Base-by-base conservation (phyloP, 805 yeast genomes). In the Ogataea polymorpha region DNA sequence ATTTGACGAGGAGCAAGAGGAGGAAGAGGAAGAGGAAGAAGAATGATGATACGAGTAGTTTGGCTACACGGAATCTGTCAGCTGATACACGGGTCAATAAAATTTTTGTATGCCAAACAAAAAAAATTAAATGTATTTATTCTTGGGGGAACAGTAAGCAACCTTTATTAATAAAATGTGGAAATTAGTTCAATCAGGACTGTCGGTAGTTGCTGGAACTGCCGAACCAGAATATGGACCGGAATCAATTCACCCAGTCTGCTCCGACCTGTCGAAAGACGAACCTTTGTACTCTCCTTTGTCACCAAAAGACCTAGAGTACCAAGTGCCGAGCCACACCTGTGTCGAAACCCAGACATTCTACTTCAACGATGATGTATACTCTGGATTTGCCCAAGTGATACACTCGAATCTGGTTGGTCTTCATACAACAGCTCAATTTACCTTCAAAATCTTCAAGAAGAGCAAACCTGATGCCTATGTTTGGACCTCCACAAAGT, bases 171-270 rank as follows among this genome's bases (percentile, higher is more conserved):
- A 28, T 23, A 24, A 23, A 16, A 62, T 62, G 66, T 62, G 66
- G 66, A 62, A 60, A 41, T 39, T 61, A 39, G 62, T 61, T 34
- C 66, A 62, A 44, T 50, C 61, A 4, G 66, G 65, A 12, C 40
- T 60, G n/a, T 86, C 97, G n/a, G 93, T 95, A 5, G 93, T 89
- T 33, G 91, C 97, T 5, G 99, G 99, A 41, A 79, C 95, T 10
- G 96, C 96, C 2, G 99, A 93, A 64, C 99, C 99, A 18, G 96
- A 85, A 59, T 93, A 93, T 57, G 99, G 99, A 39, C 75, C 83
- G 29, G 96, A 84, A 37, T 95, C 95, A 29, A 86, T 93, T 51
- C 91, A 84, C 56, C 77, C 97, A n/a, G 79, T 90, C 43, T 51
- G 54, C 12, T 29, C 44, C 17, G 77, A 85, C 30, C 77, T 76